phyloP scores from a whole-genome alignment of 331 rosid genomes.

The Spiraea crenata region DNA sequence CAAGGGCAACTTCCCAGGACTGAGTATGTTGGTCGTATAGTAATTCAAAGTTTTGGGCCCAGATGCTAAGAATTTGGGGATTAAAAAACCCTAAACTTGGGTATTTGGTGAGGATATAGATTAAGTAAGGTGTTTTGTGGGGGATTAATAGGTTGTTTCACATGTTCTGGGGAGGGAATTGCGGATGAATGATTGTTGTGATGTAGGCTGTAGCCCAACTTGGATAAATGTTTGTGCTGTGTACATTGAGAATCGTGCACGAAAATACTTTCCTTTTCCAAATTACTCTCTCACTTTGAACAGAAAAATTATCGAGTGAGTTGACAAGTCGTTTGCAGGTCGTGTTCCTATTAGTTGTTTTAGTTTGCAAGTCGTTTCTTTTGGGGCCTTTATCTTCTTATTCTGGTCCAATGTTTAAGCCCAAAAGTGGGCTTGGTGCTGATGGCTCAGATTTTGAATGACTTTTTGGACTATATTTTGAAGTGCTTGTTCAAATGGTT shows the following conservation, averaged over 20 bases:
- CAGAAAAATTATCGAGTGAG: too few species aligned
- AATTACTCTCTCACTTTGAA: too few species aligned
- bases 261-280: neutral
- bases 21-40: constrained; percentile 42
- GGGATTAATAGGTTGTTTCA: neutral
- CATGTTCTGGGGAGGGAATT: constrained; percentile 33
- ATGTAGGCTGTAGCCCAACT: neutral
- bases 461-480: too few species aligned
- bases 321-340: too few species aligned
- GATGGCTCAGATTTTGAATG: too few species aligned
- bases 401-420: too few species aligned
- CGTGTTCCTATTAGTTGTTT: too few species aligned
- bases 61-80: neutral
- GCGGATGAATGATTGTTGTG: constrained; percentile 47
- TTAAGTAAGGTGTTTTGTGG: neutral
- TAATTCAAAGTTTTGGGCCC: neutral
- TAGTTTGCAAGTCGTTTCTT: too few species aligned
- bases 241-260: neutral
- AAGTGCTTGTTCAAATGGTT: too few species aligned
- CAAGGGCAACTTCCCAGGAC: constrained; percentile 19
- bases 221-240: neutral
- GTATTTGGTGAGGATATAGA: neutral
- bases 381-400: too few species aligned
- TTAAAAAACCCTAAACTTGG: neutral
- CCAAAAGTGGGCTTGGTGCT: too few species aligned